Percentiles rank a stretch among this genome's conserved stretches.
Evolutionary conservation across 2,329 filamentous ascomycete genomes (phyloP).

Genomic region (Penicillium sp.): DNA sequence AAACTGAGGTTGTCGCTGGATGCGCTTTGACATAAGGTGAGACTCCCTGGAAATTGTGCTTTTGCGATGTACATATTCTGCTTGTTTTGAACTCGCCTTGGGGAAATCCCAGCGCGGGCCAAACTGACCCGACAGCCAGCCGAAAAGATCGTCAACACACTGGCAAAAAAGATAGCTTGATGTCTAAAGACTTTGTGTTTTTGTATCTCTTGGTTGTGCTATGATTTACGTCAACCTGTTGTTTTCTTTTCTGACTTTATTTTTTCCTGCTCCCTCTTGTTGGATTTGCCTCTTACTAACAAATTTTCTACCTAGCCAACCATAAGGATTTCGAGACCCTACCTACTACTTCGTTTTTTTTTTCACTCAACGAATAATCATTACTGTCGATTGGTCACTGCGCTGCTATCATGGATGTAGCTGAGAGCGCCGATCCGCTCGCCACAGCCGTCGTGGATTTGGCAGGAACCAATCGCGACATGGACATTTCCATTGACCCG

Average conservation of each 20-base stretch:
- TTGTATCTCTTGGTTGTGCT: not conserved
- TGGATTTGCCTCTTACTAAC: not conserved
- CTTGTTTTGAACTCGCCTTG: not conserved
- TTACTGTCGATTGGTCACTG: not conserved
- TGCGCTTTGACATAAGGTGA: slow-evolving; percentile 39
- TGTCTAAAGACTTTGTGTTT: not conserved
- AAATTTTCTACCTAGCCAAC: not conserved
- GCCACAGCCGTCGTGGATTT: slow-evolving; percentile 30
- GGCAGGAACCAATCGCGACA: slow-evolving; percentile 34
- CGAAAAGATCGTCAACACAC: slow-evolving; percentile 1
- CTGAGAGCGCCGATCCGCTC: slow-evolving; percentile 32
- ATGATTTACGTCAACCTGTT: too few relatives aligned
- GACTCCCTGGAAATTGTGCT: slow-evolving; percentile 20
- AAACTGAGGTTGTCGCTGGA: slow-evolving; percentile 24
- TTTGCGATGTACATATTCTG: not conserved
- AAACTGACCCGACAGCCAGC: not conserved
- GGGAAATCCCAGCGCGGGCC: slow-evolving; percentile 2
- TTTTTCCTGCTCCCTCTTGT: not conserved
- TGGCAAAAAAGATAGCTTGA: not conserved
- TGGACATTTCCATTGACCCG: slow-evolving; percentile 34
- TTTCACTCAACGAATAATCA: not conserved
- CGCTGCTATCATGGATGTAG: slow-evolving; percentile 35
- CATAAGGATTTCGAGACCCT: not conserved
- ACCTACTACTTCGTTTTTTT: not conserved
- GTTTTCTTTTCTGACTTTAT: not conserved